A percentile compares a stretch with the other conserved stretches of the same genome.
Evolutionary conservation across 768 basidiomycete species (phyloP).

Genomic region (Pleurotus cornucopiae): DNA sequence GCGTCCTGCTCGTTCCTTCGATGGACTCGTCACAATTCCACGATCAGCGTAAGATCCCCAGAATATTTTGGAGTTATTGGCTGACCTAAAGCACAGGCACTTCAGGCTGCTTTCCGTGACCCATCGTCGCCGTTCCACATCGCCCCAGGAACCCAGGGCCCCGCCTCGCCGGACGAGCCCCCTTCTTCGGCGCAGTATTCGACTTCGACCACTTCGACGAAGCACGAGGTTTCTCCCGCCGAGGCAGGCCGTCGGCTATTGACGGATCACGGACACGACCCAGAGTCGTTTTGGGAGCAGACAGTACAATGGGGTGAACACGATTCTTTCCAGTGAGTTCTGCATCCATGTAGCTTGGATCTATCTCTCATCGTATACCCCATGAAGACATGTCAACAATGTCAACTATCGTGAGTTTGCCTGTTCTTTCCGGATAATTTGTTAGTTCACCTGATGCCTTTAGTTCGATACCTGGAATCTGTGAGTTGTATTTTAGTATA

Average conservation of each 20-base stretch:
- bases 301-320: constrained; percentile 77
- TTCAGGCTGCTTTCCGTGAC: constrained; percentile 59
- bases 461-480: constrained; percentile 71
- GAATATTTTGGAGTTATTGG: no score
- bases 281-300: constrained; percentile 73
- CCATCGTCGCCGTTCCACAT: constrained; percentile 65
- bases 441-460: not conserved
- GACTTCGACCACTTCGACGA: constrained; percentile 8
- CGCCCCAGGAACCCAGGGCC: constrained; percentile 54
- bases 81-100: constrained; percentile 32
- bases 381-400: constrained; percentile 70
- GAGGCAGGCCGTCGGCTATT: constrained; percentile 41
- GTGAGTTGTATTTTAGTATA: constrained; percentile 27
- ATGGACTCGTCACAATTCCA: not conserved
- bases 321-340: constrained; percentile 69
- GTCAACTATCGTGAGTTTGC: constrained; percentile 57
- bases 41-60: not conserved
- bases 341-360: not conserved
- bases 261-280: constrained; percentile 49
- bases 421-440: not conserved
- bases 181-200: constrained; percentile 14
- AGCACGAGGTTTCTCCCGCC: constrained; percentile 5
- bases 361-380: not conserved
- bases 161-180: constrained; percentile 51
- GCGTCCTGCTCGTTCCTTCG: not conserved